These are phyloP conservation scores for Stemphylium lycopersici DNA, from an alignment of 2,329 filamentous ascomycete species.

Conservation along the genomic window DNA sequence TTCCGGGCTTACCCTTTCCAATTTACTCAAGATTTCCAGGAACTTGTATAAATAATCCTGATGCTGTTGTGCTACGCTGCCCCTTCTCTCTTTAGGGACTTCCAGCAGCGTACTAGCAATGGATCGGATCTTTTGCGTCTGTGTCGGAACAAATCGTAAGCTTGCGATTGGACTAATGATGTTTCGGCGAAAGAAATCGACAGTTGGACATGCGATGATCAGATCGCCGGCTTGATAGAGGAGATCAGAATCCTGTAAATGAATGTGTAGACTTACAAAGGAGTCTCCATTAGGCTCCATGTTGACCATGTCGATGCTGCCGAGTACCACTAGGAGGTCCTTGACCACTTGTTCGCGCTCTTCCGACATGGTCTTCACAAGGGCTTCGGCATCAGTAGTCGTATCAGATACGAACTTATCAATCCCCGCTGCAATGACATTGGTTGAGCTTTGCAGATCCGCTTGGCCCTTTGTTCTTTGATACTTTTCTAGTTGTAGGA, in stretches of 20 bases:
- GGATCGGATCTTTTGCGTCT: constrained; percentile 83
- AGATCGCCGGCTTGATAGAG: constrained; percentile 12
- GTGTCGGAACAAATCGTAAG: constrained; percentile 36
- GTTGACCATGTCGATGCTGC: constrained; percentile 80
- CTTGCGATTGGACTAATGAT: constrained; percentile 21
- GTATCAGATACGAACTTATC: constrained; percentile 35
- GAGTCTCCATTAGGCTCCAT: constrained; percentile 75
- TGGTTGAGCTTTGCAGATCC: constrained; percentile 43
- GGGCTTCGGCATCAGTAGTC: constrained; percentile 48
- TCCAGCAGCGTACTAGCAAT: constrained; percentile 81
- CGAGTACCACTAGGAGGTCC: constrained; percentile 75
- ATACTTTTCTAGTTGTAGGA: constrained; percentile 73
- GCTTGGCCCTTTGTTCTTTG: constrained; percentile 52
- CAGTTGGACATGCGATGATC: constrained; percentile 11
- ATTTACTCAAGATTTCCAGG: constrained; percentile 73
- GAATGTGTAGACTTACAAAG: constrained; percentile 58
- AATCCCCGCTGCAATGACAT: constrained; percentile 33
- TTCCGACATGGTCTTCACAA: constrained; percentile 69
- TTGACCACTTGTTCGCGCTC: constrained; percentile 84
- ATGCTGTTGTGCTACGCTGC: constrained; percentile 61
- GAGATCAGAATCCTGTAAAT: constrained; percentile 21
- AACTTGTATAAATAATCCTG: constrained; percentile 76
- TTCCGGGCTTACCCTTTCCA: constrained; percentile 68
- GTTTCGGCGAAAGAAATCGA: constrained; percentile 13
- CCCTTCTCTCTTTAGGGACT: constrained; percentile 60